phyloP scores from a whole-genome alignment of 1,139 yeast genomes.

The Pichia terricola region DNA sequence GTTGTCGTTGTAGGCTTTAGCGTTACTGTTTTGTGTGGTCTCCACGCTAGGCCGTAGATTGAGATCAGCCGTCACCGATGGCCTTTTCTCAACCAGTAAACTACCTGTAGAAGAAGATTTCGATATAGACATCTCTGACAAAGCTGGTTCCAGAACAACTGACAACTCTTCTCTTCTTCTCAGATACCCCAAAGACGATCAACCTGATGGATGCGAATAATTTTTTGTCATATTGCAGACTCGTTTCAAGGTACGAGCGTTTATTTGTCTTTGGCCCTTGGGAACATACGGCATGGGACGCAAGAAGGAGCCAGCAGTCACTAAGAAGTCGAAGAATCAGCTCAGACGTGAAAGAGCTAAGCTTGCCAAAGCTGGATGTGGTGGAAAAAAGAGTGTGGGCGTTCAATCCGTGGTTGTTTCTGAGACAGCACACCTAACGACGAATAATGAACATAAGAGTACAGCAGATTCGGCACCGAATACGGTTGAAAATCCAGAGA shows the following conservation, averaged over 20 bases:
- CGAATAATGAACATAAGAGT: neutral
- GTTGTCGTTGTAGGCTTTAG: neutral
- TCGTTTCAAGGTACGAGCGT: too few relatives aligned
- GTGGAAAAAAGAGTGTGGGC: constrained; percentile 4
- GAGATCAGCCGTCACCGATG: constrained; percentile 6
- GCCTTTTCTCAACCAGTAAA: constrained; percentile 1
- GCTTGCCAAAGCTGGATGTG: constrained; percentile 14
- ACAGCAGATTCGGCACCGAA: too few relatives aligned
- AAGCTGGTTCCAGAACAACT: too few relatives aligned
- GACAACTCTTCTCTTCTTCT: too few relatives aligned
- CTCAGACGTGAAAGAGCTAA: constrained; percentile 54
- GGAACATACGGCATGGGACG: too few relatives aligned
- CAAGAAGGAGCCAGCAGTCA: too few relatives aligned
- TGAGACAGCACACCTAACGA: neutral
- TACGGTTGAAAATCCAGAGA: neutral
- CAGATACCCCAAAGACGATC: too few relatives aligned
- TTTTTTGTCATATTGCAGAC: too few relatives aligned
- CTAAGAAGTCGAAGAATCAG: constrained; percentile 45
- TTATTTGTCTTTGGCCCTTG: too few relatives aligned
- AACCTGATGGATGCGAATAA: too few relatives aligned
- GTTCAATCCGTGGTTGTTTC: neutral
- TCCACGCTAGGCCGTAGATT: neutral
- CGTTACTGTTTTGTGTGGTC: neutral
- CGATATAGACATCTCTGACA: neutral
- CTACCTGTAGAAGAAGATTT: neutral